Evolutionary conservation across 768 basidiomycete genomes (phyloP).

Genomic region (Tricholoma sp.): DNA sequence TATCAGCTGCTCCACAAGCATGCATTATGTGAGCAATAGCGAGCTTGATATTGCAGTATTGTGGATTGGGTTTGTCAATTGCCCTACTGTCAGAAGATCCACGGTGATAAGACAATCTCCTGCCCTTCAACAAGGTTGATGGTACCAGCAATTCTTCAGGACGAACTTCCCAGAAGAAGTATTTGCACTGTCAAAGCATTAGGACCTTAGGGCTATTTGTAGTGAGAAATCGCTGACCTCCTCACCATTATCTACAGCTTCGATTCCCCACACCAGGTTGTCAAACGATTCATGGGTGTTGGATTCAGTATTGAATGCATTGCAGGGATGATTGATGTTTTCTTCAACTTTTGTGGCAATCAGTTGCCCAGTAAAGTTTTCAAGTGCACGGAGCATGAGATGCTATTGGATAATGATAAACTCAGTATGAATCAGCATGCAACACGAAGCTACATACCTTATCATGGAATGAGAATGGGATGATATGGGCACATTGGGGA

Average conservation of each 20-base stretch:
- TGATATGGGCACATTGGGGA: conserved; percentile 1
- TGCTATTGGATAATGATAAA: background rate
- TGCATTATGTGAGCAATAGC: too few relatives aligned
- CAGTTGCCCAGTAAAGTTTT: background rate
- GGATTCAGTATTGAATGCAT: conserved; percentile 4
- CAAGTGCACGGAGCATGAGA: background rate
- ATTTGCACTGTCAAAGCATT: background rate
- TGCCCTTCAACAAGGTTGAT: background rate
- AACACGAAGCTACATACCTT: conserved; percentile 1
- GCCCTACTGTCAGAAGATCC: background rate
- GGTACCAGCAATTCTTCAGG: background rate
- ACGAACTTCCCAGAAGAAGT: background rate
- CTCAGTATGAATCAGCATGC: background rate
- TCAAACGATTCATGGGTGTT: conserved; percentile 7
- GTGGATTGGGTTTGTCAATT: too few relatives aligned
- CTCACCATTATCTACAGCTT: background rate
- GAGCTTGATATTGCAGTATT: too few relatives aligned
- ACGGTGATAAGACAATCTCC: background rate
- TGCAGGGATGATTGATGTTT: too few relatives aligned
- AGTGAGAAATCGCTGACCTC: background rate
- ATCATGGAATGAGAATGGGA: background rate
- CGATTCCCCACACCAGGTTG: conserved; percentile 11
- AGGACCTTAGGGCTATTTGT: background rate
- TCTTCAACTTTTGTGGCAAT: background rate
- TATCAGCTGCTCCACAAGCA: too few relatives aligned